phyloP scores from a whole-genome alignment of 2,329 filamentous ascomycete genomes.

The Xylaria sp. region DNA sequence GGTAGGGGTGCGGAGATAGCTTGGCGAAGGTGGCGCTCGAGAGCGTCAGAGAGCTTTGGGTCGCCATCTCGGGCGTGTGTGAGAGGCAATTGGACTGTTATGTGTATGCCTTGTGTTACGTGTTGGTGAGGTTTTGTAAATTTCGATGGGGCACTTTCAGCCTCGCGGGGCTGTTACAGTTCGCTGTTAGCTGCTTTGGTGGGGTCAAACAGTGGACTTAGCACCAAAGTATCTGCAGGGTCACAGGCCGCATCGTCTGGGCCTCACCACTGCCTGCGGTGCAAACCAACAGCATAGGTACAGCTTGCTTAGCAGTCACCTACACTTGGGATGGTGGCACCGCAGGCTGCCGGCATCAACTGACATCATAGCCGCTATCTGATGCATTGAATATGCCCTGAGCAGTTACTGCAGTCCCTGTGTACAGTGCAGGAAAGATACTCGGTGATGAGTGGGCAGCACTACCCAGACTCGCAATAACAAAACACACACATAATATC shows the following conservation, averaged over 20 bases:
- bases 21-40: constrained; percentile 83
- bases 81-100: constrained; percentile 19
- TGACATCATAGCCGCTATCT: constrained; percentile 1
- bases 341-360: constrained; percentile 1
- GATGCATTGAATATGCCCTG: background rate
- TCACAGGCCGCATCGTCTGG: constrained; percentile 2
- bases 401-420: too few relatives aligned
- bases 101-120: constrained; percentile 6
- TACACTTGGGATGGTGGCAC: constrained; percentile 2
- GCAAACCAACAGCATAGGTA: constrained; percentile 3
- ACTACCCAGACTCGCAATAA: background rate
- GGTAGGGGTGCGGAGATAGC: constrained; percentile 87
- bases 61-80: constrained; percentile 48
- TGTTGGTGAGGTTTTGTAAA: constrained; percentile 29
- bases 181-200: constrained; percentile 16
- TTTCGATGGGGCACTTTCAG: constrained; percentile 34
- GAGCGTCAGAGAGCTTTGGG: constrained; percentile 58
- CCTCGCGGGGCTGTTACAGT: constrained; percentile 32
- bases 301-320: background rate
- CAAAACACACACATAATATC: background rate
- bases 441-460: background rate
- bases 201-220: constrained; percentile 20
- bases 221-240: constrained; percentile 10
- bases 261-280: constrained; percentile 4
- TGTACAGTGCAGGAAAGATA: too few relatives aligned